Base-by-base conservation (phyloP, 1,139 yeast genomes). In the Kluyveromyces marxianus region DNA sequence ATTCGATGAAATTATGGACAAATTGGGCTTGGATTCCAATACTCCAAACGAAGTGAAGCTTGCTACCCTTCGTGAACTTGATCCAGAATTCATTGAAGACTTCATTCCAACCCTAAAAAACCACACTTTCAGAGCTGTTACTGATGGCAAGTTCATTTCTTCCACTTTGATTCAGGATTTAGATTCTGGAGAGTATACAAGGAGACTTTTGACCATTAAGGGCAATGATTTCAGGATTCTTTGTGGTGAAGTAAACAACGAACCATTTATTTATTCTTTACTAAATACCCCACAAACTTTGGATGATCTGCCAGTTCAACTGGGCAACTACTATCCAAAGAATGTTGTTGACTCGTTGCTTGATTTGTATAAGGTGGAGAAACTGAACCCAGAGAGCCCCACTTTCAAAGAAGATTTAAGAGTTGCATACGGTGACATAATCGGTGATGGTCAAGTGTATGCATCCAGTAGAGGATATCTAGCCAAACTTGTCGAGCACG, bases 401-500 rank as follows among this genome's bases (percentile, higher is more conserved):
- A 53, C 53, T 6, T 54, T 56, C 44, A 41, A 54, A 37, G 59
- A 51, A 44, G 51, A 53, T 8, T 39, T 64, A 34, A 50, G 56
- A 36, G 48, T 8, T 56, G 60, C 42, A 24, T 47, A 47, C 52
- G 74, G 74, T 10, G 48, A 48, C 4, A 68, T 70, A 14, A 62
- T 68, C 42, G 61, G 67, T 33, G 74, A 70, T 50, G 62, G 68
- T 26, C 74, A 70, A 50, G 71, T 70, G 5, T 67, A 69, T 44
- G 64, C 67, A 3, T 65, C 73, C 1, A 49, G 60, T 3, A 56
- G 74, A 46, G 66, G 70, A 1, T 60, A 66, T 37, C 48, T 70
- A 5, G 54, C 62, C 29, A 54, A 44, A 25, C 42, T 49, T 42
- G 37, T 45, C 14, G 32, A 30, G 14, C 44, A 43, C n/a, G 50